Evolutionary conservation across 169 alveolate species (phyloP).

Genomic region (Eimeria necatrix): DNA sequence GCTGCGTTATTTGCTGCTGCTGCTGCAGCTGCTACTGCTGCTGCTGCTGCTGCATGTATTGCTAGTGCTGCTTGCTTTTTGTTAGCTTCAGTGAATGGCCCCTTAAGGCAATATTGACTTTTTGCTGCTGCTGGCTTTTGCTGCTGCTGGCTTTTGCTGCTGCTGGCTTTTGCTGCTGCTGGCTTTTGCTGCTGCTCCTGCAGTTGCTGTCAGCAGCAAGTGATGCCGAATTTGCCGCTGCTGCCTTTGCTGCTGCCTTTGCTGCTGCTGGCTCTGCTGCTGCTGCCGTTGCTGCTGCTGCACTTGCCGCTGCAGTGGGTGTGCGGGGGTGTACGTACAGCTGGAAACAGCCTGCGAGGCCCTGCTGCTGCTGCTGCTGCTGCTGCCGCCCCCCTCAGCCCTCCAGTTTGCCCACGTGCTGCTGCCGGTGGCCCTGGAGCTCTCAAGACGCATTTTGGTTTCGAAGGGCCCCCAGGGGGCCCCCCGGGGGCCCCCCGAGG

Average conservation of each 20-base stretch:
- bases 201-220: background rate
- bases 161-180: background rate
- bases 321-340: conserved; percentile 1
- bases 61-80: too few relatives aligned
- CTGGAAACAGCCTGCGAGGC: conserved; percentile 49
- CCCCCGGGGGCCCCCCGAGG: background rate
- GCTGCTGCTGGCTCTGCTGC: background rate
- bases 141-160: conserved; percentile 16
- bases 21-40: conserved; percentile 14
- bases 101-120: too few relatives aligned
- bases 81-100: too few relatives aligned
- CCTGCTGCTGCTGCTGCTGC: conserved; percentile 19
- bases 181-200: conserved; percentile 6
- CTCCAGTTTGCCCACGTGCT: background rate
- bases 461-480: background rate
- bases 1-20: background rate
- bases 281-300: background rate
- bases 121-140: background rate
- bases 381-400: background rate
- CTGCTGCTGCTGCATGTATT: conserved; percentile 1
- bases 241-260: background rate
- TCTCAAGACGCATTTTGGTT: conserved; percentile 12
- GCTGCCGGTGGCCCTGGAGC: conserved; percentile 52
- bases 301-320: background rate
- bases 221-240: background rate